A percentile compares a stretch with the other conserved stretches of the same genome.
Evolutionary conservation across 805 yeast species (phyloP).

Genomic region (Naumovozyma dairenensis): DNA sequence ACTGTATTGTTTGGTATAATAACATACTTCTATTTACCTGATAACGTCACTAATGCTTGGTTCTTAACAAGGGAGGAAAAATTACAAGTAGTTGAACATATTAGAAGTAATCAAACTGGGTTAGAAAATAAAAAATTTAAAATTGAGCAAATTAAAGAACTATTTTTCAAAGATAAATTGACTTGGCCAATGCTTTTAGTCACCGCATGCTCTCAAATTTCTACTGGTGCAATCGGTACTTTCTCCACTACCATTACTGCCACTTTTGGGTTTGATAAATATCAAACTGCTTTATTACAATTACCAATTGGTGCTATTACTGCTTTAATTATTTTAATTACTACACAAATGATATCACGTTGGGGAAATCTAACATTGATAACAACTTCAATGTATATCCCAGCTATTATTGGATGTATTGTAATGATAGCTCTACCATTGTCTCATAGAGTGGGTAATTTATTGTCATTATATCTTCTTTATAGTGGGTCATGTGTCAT

Average conservation of each 20-base stretch:
- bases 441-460: constrained; percentile 35
- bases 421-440: constrained; percentile 33
- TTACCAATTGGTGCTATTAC: constrained; percentile 49
- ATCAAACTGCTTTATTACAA: constrained; percentile 41
- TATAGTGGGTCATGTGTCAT: constrained; percentile 50
- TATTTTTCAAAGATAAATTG: constrained; percentile 35
- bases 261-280: constrained; percentile 39
- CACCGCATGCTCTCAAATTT: constrained; percentile 38
- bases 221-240: constrained; percentile 44
- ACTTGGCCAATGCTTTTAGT: constrained; percentile 43
- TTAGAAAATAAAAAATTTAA: constrained; percentile 40
- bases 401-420: constrained; percentile 42
- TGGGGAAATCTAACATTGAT: constrained; percentile 31
- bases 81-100: constrained; percentile 38
- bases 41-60: constrained; percentile 35
- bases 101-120: constrained; percentile 43
- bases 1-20: constrained; percentile 42
- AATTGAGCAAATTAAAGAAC: constrained; percentile 36
- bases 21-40: constrained; percentile 39
- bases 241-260: constrained; percentile 44
- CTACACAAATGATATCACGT: constrained; percentile 31
- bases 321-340: constrained; percentile 32
- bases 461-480: constrained; percentile 40
- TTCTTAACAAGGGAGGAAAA: constrained; percentile 34
- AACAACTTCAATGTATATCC: constrained; percentile 32